Conservation (phyloP, 768 basidiomycete species). For the Suillus americanus region DNA sequence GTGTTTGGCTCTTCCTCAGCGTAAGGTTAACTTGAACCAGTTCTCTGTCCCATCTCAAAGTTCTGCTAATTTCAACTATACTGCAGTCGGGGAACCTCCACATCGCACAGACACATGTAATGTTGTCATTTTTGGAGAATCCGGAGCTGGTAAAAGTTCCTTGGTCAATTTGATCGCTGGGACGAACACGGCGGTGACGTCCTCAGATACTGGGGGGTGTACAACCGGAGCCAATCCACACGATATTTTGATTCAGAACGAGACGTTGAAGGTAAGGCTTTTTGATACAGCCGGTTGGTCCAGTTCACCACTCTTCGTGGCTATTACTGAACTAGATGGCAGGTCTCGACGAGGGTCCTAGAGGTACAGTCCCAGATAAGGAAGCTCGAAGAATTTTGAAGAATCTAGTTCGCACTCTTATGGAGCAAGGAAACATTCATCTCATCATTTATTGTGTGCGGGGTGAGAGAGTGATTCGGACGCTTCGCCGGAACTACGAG, state of each 20-base stretch:
- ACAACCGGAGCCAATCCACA: neutral
- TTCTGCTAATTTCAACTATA: neutral
- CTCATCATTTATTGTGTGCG: slow-evolving; percentile 35
- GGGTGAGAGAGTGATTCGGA: slow-evolving; percentile 22
- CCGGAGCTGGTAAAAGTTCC: slow-evolving; percentile 1
- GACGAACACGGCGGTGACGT: slow-evolving; percentile 11
- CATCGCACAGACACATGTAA: neutral
- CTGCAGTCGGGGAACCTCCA: neutral
- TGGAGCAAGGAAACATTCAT: slow-evolving; percentile 22
- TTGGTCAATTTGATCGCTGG: slow-evolving; percentile 8
- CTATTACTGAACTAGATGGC: neutral
- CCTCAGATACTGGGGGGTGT: neutral
- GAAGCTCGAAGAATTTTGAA: slow-evolving; percentile 27
- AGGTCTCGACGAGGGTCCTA: slow-evolving; percentile 15
- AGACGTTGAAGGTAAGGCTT: neutral
- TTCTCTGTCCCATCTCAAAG: no score
- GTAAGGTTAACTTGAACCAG: neutral
- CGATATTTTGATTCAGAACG: neutral
- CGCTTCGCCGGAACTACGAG: slow-evolving; percentile 27
- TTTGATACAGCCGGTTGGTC: neutral
- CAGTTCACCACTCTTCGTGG: neutral
- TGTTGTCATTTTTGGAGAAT: neutral
- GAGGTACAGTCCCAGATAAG: slow-evolving; percentile 24
- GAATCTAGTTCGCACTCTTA: slow-evolving; percentile 33
- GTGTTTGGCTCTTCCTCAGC: no score